Evolutionary conservation across 2,329 filamentous ascomycete genomes (phyloP).

Genomic region (Fusarium sp.): DNA sequence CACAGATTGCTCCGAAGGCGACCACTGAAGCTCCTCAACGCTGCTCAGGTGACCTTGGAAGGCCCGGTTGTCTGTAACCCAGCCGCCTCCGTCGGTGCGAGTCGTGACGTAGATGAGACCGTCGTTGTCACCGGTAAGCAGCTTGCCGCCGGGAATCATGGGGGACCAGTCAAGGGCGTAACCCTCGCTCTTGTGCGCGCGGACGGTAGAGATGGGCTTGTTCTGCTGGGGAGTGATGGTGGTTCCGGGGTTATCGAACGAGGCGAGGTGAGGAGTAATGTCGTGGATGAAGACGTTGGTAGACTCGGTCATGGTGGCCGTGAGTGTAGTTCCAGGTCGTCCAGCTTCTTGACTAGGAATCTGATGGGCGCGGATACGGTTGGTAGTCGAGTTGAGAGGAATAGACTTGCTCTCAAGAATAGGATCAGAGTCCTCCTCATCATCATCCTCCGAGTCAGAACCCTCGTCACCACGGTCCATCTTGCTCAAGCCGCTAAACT

Average conservation of each 20-base stretch:
- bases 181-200: constrained; percentile 91
- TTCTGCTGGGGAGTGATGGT: constrained; percentile 82
- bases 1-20: constrained; percentile 87
- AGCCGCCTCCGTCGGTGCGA: constrained; percentile 84
- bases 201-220: constrained; percentile 85
- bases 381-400: constrained; percentile 84
- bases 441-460: constrained; percentile 74
- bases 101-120: constrained; percentile 90
- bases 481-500: constrained; percentile 87
- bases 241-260: constrained; percentile 89
- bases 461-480: constrained; percentile 77
- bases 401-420: constrained; percentile 94
- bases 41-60: constrained; percentile 85
- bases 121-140: constrained; percentile 89
- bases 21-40: constrained; percentile 97
- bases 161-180: constrained; percentile 98
- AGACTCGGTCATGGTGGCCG: constrained; percentile 92
- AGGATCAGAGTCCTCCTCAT: constrained; percentile 81
- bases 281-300: constrained; percentile 91
- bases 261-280: constrained; percentile 84
- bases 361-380: constrained; percentile 90
- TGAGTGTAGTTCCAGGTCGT: constrained; percentile 79
- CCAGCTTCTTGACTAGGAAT: constrained; percentile 74
- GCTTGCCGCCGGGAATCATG: constrained; percentile 75
- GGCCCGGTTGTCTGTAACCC: constrained; percentile 82